Base-by-base conservation (phyloP, 2,329 filamentous ascomycete species). In the Fusarium temperatum region DNA sequence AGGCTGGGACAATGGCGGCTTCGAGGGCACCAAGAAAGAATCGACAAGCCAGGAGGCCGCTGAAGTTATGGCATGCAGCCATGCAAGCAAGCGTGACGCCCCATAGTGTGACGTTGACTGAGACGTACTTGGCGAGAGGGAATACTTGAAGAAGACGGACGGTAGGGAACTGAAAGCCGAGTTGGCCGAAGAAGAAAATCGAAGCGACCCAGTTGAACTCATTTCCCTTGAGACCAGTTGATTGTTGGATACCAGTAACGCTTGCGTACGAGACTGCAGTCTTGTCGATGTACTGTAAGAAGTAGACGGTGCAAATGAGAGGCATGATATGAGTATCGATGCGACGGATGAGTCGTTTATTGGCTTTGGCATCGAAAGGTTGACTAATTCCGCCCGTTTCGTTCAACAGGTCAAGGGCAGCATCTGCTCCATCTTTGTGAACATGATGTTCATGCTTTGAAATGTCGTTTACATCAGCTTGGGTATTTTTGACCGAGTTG, bases 171-270 rank as follows among this genome's bases (percentile, higher is more conserved):
- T 83, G 80, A 35, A 84, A 83, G 0, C 80, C 78, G 9, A 83
- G 72, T 30, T 83, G 80, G 2, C 80, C 81, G 32, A 82, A 82
- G 70, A 81, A 81, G 70, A 76, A 77, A 20, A 75, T 72, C 30
- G 74, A 75, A 9, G 72, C 72, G 20, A 75, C 80, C 82, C 85
- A 86, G 48, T 83, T 85, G 72, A 85, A 86, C 57, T 83, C 79
- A 41, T 82, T 84, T 8, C 82, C 85, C 9, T 78, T 75, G 0
- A 86, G 79, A 8, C 83, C 77, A 2, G 79, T 77, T 4, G 82
- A 80, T 36, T 75, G 47, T n/a, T 67, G 63, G 5, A 77, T 75
- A 2, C 76, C 77, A 0, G 72, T 77, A 20, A 78, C 75, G 17
- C 75, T 77, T 8, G 77, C 73, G 39, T 78, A 78, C 1, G 75